Evolutionary conservation across 2,329 filamentous ascomycete species (phyloP).

Genomic region (Chaetomium sp.): DNA sequence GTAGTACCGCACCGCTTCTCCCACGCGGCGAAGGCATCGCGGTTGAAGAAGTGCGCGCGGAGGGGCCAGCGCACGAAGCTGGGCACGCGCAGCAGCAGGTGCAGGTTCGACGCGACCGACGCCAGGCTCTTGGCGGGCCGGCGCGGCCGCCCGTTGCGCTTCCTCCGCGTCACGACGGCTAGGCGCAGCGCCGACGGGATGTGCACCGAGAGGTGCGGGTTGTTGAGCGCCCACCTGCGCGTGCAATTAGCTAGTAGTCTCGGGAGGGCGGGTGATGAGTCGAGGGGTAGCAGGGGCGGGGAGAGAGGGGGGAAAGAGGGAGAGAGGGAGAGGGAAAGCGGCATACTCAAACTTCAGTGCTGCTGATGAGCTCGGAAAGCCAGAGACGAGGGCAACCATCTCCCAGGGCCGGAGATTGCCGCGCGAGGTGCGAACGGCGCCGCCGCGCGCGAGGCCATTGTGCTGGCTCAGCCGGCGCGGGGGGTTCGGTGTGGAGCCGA

Average conservation of each 20-base stretch:
- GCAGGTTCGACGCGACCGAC: constrained; percentile 76
- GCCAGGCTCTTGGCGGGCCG: constrained; percentile 62
- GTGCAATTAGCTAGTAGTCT: neutral
- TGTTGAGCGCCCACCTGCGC: constrained; percentile 84
- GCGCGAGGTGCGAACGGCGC: constrained; percentile 74
- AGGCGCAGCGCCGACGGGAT: constrained; percentile 68
- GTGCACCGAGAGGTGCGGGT: constrained; percentile 78
- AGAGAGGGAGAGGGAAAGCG: neutral
- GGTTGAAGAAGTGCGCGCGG: constrained; percentile 73
- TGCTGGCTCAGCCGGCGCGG: constrained; percentile 84
- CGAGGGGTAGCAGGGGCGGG: too few relatives aligned
- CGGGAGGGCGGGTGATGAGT: neutral
- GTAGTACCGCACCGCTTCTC: constrained; percentile 54
- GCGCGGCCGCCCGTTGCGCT: constrained; percentile 56
- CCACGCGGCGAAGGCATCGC: constrained; percentile 73
- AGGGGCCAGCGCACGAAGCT: constrained; percentile 87
- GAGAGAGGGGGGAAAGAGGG: neutral
- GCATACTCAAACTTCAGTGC: constrained; percentile 93
- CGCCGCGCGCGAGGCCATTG: constrained; percentile 81
- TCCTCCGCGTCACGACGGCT: constrained; percentile 52
- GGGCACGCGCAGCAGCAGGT: constrained; percentile 74
- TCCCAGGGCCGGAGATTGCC: constrained; percentile 79
- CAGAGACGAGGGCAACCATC: constrained; percentile 82
- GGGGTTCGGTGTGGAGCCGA: constrained; percentile 90
- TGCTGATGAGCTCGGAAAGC: constrained; percentile 83